A percentile compares a stretch with the other conserved stretches of the same genome.
These are phyloP conservation scores for Podospora anserina DNA, from an alignment of 495 filamentous ascomycete species.

Conservation along the genomic window DNA sequence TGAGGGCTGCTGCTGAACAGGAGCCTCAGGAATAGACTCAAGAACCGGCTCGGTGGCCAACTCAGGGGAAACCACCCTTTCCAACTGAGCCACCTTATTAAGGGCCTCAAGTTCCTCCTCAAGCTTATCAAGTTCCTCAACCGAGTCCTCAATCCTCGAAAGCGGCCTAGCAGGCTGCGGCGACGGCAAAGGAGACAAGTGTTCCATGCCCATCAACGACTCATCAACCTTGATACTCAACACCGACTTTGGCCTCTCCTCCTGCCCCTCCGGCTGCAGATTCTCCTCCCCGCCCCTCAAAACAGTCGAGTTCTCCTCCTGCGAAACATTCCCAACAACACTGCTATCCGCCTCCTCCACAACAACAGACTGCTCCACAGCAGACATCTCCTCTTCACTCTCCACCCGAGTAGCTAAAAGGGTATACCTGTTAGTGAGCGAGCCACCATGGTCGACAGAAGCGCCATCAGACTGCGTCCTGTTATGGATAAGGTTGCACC, in stretches of 20 bases:
- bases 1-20: background rate
- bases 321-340: slow-evolving; percentile 3
- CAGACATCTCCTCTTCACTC: slow-evolving; percentile 22
- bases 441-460: slow-evolving; percentile 2
- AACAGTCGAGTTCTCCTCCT: background rate
- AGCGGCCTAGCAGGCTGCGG: slow-evolving; percentile 40
- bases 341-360: background rate
- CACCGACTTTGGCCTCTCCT: background rate
- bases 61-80: slow-evolving; percentile 38
- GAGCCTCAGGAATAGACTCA: slow-evolving; percentile 6
- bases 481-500: slow-evolving; percentile 45
- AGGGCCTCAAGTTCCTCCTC: slow-evolving; percentile 63
- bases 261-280: background rate
- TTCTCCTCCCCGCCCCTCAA: background rate
- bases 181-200: background rate
- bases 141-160: slow-evolving; percentile 63
- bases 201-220: background rate
- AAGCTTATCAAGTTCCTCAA: slow-evolving; percentile 64
- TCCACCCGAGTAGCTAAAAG: slow-evolving; percentile 35
- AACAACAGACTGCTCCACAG: slow-evolving; percentile 2
- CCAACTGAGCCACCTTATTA: slow-evolving; percentile 42
- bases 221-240: background rate
- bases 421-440: slow-evolving; percentile 31
- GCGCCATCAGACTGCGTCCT: slow-evolving; percentile 19
- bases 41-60: background rate